Evolutionary conservation across 2,329 filamentous ascomycete genomes (phyloP), one percentile per base, ranked within the genome.

Genomic region (Sphaerulina musiva): DNA sequence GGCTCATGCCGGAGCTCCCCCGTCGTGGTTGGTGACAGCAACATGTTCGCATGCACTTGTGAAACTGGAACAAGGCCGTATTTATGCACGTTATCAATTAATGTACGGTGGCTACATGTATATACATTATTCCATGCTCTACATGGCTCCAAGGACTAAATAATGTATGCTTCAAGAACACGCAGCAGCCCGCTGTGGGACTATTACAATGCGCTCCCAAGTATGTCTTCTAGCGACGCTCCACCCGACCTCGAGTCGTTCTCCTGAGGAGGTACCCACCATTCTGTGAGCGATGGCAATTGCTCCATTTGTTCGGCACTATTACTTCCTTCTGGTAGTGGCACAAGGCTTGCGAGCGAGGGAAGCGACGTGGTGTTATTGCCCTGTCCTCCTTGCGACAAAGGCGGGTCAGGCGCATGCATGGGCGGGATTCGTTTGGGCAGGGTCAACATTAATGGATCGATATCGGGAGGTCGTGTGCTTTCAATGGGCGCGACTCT

Each of bases 261-360:
- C n/a, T 41, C 34, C 34, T 38, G 34, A 38, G 5, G 34, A 2
- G 34, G 29, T 26, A 51, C 59, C 46, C 62, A 60, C 55, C 55
- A 62, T 31, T 61, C 56, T 53, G 62, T 62, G 26, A 68, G 54
- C 4, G 61, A 62, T 17, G 65, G 66, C 40, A 68, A 10, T n/a
- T 38, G 53, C 54, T 68, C 66, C 6, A 67, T 54, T 14, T 65
- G 64, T n/a, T 62, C 59, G 11, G 53, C 41, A 20, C 52, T 55
- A 17, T 53, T 52, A 4, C 45, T 56, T 11, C 55, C 57, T 7
- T 38, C 34, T 38, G 34, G 8, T n/a, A 38, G 34, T 38, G 56
- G 60, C 47, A 51, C 31, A 32, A 48, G 41, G 32, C 39, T 61
- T 11, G 54, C 50, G 4, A 56, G 46, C 9, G 54, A 49, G 3